Evolutionary conservation across 805 yeast genomes (phyloP), one percentile per base, ranked within the genome.

Genomic region (Pichia phayaonensis): DNA sequence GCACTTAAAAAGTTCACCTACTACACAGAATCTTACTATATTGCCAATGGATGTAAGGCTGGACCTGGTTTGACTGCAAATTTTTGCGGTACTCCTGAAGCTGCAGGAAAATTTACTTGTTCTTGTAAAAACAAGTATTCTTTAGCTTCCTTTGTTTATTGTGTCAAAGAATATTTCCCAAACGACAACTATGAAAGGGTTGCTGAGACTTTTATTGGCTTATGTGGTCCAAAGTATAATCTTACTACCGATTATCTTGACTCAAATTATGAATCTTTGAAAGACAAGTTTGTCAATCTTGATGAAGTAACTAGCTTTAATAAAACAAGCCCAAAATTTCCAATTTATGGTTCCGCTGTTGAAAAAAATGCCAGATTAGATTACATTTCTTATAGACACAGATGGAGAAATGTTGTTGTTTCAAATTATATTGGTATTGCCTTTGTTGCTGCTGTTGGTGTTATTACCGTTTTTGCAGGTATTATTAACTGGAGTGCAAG

Each of bases 361-460:
- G 15, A 46, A n/a, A 58, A 59, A 42, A 44, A 45, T 8, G 69
- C 68, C 54, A 18, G 42, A 2, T 56, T 58, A 16, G 59, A 61
- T 18, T 66, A 59, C 51, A 23, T 36, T 2, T 60, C 71, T 11
- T 54, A 57, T 40, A 52, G 56, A 22, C 50, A 54, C 36, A 66
- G 75, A 59, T 71, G 53, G 45, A 59, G 62, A 16, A 73, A 72
- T 52, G 44, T 61, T 8, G 71, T 70, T 48, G 65, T 65, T 22
- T 75, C 82, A 3, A 69, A 76, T 27, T 69, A 64, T 52, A 64
- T 74, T 58, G 84, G 78, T 41, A 65, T 72, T 15, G 79, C 72
- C 2, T 54, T 72, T 38, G 50, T 80, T 22, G 74, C 76, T 0
- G 77, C 73, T 55, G 78, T 83, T 81, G 74, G 67, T 4, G 46